A percentile compares a stretch with the other conserved stretches of the same genome.
Evolutionary conservation across 2,329 filamentous ascomycete genomes (phyloP).

Genomic region (Thyridium curvatum): DNA sequence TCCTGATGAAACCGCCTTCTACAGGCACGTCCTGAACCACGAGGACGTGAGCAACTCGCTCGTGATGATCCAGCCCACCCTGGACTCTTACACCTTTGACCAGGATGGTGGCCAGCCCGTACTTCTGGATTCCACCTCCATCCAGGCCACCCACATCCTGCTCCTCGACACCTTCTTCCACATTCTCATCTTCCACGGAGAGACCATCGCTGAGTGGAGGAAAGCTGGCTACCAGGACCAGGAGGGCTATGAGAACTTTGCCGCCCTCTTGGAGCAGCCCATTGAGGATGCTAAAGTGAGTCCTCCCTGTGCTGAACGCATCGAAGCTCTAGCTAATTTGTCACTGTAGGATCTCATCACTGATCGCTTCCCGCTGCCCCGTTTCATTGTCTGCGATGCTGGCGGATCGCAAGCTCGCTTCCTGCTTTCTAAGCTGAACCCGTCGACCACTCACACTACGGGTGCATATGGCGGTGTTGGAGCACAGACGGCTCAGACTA

Average conservation of each 20-base stretch:
- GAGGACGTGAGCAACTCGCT: slow-evolving; percentile 96
- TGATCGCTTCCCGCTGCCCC: slow-evolving; percentile 94
- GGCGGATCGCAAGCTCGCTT: slow-evolving; percentile 97
- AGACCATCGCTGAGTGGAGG: slow-evolving; percentile 96
- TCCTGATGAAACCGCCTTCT: slow-evolving; percentile 98
- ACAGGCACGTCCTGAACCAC: slow-evolving; percentile 92
- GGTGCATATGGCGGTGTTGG: slow-evolving; percentile 86
- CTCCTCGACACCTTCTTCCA: slow-evolving; percentile 99
- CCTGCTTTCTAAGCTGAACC: slow-evolving; percentile 93
- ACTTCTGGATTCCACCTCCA: slow-evolving; percentile 92
- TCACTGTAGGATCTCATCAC: slow-evolving; percentile 79
- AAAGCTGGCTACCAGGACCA: slow-evolving; percentile 98
- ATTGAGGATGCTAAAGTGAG: slow-evolving; percentile 93
- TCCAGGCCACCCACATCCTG: slow-evolving; percentile 88
- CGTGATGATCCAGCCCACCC: slow-evolving; percentile 96
- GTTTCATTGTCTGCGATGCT: slow-evolving; percentile 98
- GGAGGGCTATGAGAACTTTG: slow-evolving; percentile 97
- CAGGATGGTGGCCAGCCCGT: slow-evolving; percentile 90
- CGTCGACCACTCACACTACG: slow-evolving; percentile 91
- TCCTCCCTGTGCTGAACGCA: slow-evolving; percentile 14
- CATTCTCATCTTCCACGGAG: slow-evolving; percentile 97
- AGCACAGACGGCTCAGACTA: slow-evolving; percentile 85
- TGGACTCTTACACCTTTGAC: slow-evolving; percentile 96
- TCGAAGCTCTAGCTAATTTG: slow-evolving; percentile 10
- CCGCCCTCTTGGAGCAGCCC: slow-evolving; percentile 76